phyloP scores from a whole-genome alignment of 116 monocot species.

The Trichopus zeylanicus region DNA sequence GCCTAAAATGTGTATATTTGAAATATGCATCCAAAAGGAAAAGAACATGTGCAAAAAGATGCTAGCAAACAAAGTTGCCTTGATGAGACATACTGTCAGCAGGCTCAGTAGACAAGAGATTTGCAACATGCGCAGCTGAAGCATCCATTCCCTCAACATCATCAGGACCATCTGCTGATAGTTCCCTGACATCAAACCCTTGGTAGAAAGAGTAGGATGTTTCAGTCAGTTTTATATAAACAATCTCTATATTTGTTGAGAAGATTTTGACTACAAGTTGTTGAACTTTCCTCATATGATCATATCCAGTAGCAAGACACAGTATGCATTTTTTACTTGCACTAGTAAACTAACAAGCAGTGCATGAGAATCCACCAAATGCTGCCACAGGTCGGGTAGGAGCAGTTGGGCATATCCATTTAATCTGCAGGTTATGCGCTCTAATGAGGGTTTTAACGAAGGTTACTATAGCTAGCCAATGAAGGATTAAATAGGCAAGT shows the following conservation, averaged over 20 bases:
- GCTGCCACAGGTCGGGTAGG: constrained; percentile 50
- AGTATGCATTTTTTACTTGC: not conserved
- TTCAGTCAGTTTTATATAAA: not conserved
- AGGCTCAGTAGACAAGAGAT: constrained; percentile 41
- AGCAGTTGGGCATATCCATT: constrained; percentile 75
- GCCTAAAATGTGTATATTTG: not conserved
- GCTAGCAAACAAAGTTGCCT: not conserved
- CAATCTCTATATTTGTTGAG: not conserved
- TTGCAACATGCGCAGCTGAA: constrained; percentile 40
- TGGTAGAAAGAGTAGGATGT: not conserved
- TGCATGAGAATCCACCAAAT: constrained; percentile 64
- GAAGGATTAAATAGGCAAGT: not conserved
- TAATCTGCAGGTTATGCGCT: constrained; percentile 28
- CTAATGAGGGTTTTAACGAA: not conserved
- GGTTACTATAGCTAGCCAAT: not conserved
- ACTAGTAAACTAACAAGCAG: constrained; percentile 43
- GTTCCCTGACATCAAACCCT: constrained; percentile 50
- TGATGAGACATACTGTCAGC: constrained; percentile 29
- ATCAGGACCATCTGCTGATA: constrained; percentile 34
- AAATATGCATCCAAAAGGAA: not conserved
- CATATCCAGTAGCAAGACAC: not conserved
- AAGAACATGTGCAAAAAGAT: not conserved
- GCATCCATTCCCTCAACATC: constrained; percentile 50
- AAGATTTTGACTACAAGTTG: not conserved
- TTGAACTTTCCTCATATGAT: not conserved